Conservation (phyloP, 257 asterid genomes). For the Nicotiana knightiana region DNA sequence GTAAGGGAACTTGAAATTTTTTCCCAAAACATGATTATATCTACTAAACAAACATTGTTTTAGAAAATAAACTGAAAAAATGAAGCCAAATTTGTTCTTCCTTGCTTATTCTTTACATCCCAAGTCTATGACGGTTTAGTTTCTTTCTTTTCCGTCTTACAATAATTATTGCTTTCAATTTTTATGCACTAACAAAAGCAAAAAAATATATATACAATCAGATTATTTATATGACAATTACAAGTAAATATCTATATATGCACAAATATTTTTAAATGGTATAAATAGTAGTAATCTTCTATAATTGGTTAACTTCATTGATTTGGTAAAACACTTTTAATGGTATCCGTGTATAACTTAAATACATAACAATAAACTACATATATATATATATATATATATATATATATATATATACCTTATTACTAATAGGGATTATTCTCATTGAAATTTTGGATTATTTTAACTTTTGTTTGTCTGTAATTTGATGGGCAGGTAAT, state of each 20-base stretch:
- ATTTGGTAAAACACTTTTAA: background rate
- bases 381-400: no score
- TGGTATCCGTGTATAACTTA: background rate
- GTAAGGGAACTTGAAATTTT: no score
- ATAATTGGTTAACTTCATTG: background rate
- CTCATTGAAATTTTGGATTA: background rate
- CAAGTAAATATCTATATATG: background rate
- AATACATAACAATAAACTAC: background rate
- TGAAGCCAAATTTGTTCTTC: no score
- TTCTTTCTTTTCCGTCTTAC: no score
- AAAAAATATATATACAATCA: background rate
- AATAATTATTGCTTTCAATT: background rate
- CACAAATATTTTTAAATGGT: background rate
- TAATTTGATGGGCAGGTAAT: constrained; percentile 11
- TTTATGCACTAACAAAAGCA: background rate
- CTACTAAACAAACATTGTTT: no score
- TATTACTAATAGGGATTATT: background rate
- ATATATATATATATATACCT: background rate
- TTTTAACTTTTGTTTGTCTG: background rate
- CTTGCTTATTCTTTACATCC: no score
- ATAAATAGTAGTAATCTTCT: background rate
- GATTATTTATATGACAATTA: background rate
- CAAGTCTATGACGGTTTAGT: no score
- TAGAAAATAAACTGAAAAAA: no score
- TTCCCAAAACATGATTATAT: no score